A percentile compares a stretch with the other conserved stretches of the same genome.
These are phyloP conservation scores for Blumeria hordei DNA, from an alignment of 2,329 filamentous ascomycete genomes.

Conservation along the genomic window DNA sequence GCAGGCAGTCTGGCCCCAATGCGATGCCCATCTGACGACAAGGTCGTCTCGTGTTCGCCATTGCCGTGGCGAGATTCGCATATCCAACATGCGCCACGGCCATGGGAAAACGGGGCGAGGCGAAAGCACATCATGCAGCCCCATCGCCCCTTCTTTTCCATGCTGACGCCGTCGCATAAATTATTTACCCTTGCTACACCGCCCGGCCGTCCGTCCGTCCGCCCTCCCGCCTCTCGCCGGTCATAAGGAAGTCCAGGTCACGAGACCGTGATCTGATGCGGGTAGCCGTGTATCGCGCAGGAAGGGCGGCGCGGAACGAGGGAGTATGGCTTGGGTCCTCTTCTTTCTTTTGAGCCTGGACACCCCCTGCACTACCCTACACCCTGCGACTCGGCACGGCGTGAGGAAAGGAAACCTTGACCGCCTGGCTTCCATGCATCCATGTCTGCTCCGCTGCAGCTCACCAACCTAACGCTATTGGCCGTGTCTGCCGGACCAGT, in stretches of 20 bases:
- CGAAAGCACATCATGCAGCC: no score
- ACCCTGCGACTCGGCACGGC: conserved; percentile 6
- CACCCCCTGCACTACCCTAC: neutral
- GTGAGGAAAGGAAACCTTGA: neutral
- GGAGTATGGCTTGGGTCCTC: neutral
- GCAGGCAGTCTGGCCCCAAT: no score
- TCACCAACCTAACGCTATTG: no score
- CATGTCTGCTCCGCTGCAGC: neutral
- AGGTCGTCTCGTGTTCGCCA: no score
- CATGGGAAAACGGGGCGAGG: no score
- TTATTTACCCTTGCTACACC: conserved; percentile 5
- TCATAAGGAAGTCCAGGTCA: conserved; percentile 5
- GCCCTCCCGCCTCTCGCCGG: no score
- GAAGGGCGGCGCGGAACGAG: conserved; percentile 12
- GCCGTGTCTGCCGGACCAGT: no score
- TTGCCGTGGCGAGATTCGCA: no score
- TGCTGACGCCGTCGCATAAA: neutral
- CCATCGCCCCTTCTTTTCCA: no score
- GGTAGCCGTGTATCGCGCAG: conserved; percentile 10
- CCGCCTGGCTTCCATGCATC: neutral
- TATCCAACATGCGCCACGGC: no score
- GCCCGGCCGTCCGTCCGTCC: conserved; percentile 4
- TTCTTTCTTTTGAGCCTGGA: no score
- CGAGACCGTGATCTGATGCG: conserved; percentile 11
- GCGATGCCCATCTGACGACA: no score